Base-by-base conservation (phyloP, 2,329 filamentous ascomycete genomes). In the Cladosporium austrohemisphaericum region DNA sequence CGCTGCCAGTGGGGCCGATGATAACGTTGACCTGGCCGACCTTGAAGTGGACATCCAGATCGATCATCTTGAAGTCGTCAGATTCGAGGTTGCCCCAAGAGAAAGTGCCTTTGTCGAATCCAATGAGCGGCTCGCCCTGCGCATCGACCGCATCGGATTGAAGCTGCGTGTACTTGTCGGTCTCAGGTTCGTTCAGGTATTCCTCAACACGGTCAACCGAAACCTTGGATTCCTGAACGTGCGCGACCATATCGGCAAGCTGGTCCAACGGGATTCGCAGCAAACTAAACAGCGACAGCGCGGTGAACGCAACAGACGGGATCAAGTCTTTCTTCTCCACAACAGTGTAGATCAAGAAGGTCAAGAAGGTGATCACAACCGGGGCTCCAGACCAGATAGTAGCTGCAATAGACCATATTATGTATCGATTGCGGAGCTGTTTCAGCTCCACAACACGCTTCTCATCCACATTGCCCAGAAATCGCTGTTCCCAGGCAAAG, bases 331-430 rank as follows among this genome's bases (percentile, higher is more conserved):
- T 96, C 66, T 86, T 79, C 71, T 98, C 92, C 9, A 97, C 76
- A 10, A 90, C 74, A 0, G 93, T 97, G 69, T 95, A 98, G 38
- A 95, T 80, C 53, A 96, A 73, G 76, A 98, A 98, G 2, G 91
- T 95, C 66, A 95, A 85, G 70, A 98, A 95, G 0, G 93, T 96
- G 65, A 98, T 98, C 50, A 97, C 71, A 40, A 97, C 84, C 2
- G 93, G 93, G 8, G 95, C 90, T 22, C 90, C 92, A 67, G 95
- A 96, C 93, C 93, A 98, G 50, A 95, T 84, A 50, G 90, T 94
- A 44, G 94, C 92, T 53, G 93, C 92, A 55, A 83, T 73, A 10
- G 92, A 88, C 92, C 92, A 98, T 31, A 97, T 76, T 55, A 95
- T 82, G 70, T 95, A 98, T 52, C 92, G 82, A 31, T 80, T 80